A percentile compares a stretch with the other conserved stretches of the same genome.
These are phyloP conservation scores for Fragaria nilgerrensis DNA, from an alignment of 306 rosid species.

Conservation along the genomic window DNA sequence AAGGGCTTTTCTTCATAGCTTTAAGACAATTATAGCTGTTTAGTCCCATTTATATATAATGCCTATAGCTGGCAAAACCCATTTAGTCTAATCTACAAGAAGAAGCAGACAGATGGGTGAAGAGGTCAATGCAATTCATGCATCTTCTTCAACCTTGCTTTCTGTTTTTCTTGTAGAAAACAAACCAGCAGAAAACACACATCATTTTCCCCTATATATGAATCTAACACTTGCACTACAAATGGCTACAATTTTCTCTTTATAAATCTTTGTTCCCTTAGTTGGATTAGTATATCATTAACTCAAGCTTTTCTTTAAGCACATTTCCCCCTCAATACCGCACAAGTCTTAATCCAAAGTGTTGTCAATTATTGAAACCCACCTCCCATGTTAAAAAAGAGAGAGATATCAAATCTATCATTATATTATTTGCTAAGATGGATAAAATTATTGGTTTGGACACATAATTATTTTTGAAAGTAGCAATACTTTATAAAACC, in stretches of 20 bases:
- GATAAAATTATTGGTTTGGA: background rate
- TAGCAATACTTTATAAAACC: slow-evolving; percentile 3
- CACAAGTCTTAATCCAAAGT: slow-evolving; percentile 39
- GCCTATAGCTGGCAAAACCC: slow-evolving; percentile 42
- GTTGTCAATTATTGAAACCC: slow-evolving; percentile 25
- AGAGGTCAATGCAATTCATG: slow-evolving; percentile 52
- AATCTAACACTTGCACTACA: slow-evolving; percentile 33
- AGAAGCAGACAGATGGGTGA: slow-evolving; percentile 41
- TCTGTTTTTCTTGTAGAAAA: slow-evolving; percentile 28
- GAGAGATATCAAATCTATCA: background rate
- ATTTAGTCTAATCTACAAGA: slow-evolving; percentile 21
- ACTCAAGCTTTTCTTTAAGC: slow-evolving; percentile 29
- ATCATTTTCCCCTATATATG: slow-evolving; percentile 23
- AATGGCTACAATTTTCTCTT: slow-evolving; percentile 30
- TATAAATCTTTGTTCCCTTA: slow-evolving; percentile 34
- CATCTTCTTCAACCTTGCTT: slow-evolving; percentile 22
- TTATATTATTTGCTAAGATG: background rate
- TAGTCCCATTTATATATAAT: slow-evolving; percentile 20
- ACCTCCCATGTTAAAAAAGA: slow-evolving; percentile 15
- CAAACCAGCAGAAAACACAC: slow-evolving; percentile 20
- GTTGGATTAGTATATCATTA: slow-evolving; percentile 44
- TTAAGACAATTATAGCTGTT: slow-evolving; percentile 9
- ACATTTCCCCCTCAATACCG: slow-evolving; percentile 25
- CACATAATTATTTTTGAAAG: background rate
- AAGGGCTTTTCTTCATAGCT: slow-evolving; percentile 17